Conservation (phyloP, 2,329 filamentous ascomycete genomes). For the Allantophomopsis cytisporea region DNA sequence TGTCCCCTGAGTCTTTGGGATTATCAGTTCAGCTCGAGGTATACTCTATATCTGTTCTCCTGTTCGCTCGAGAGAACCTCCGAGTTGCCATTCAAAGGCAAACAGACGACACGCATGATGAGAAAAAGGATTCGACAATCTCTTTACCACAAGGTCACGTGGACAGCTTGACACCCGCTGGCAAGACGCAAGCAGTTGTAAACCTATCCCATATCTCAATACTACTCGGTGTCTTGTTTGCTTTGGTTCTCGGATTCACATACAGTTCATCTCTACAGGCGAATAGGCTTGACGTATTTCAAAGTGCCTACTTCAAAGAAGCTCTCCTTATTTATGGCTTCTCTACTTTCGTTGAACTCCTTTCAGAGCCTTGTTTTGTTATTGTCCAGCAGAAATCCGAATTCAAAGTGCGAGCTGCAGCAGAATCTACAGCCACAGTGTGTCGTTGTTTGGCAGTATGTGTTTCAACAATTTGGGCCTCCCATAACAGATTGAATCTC, state of each 20-base stretch:
- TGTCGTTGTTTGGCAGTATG: conserved; percentile 66
- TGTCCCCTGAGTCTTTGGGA: conserved; percentile 76
- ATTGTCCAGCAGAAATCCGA: conserved; percentile 70
- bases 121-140: conserved; percentile 2
- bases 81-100: conserved; percentile 85
- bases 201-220: conserved; percentile 80
- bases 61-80: conserved; percentile 84
- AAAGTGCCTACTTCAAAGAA: conserved; percentile 47
- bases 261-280: conserved; percentile 45
- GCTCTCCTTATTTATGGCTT: conserved; percentile 40
- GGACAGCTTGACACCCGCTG: conserved; percentile 16
- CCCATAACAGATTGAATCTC: conserved; percentile 33
- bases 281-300: conserved; percentile 30
- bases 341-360: conserved; percentile 56
- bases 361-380: conserved; percentile 81
- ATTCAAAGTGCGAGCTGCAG: conserved; percentile 67
- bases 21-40: conserved; percentile 84
- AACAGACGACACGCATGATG: conserved; percentile 17
- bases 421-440: conserved; percentile 75
- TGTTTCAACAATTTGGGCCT: conserved; percentile 50
- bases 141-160: conserved; percentile 10
- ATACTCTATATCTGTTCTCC: conserved; percentile 84
- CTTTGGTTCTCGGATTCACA: conserved; percentile 47
- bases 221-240: conserved; percentile 50
- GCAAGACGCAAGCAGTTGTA: conserved; percentile 58